phyloP scores from a whole-genome alignment of 768 basidiomycete genomes.

The Kondoa malvinella region DNA sequence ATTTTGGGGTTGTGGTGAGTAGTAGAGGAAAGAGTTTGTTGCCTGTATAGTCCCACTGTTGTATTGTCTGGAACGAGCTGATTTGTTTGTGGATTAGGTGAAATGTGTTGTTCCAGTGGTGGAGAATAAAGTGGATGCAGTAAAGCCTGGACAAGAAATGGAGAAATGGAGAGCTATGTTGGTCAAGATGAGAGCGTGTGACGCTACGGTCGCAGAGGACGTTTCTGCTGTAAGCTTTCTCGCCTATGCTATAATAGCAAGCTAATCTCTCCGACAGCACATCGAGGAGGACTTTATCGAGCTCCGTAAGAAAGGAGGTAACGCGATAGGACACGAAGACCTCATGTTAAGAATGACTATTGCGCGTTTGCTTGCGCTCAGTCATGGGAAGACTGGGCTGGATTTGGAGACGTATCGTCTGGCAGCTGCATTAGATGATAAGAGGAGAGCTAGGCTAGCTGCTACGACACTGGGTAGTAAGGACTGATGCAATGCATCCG shows the following conservation, averaged over 20 bases:
- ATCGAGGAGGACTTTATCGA: constrained; percentile 28
- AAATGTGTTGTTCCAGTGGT: constrained; percentile 26
- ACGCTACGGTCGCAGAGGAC: constrained; percentile 21
- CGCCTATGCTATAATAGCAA: neutral
- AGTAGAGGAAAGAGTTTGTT: constrained; percentile 27
- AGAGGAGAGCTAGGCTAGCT: too few relatives aligned
- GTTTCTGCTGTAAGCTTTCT: neutral
- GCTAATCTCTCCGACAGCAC: constrained; percentile 6
- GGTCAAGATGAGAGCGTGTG: constrained; percentile 1
- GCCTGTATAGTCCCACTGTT: constrained; percentile 18
- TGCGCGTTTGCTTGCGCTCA: constrained; percentile 24
- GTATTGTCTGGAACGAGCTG: too few relatives aligned
- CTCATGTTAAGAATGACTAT: constrained; percentile 28
- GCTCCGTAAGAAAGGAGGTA: constrained; percentile 20
- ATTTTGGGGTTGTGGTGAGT: constrained; percentile 25
- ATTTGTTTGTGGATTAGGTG: constrained; percentile 8
- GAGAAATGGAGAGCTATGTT: constrained; percentile 23
- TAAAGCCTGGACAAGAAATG: constrained; percentile 12
- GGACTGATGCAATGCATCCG: too few relatives aligned
- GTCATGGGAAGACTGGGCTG: constrained; percentile 19
- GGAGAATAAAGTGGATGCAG: neutral
- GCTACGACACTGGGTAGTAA: too few relatives aligned
- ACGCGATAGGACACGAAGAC: constrained; percentile 27
- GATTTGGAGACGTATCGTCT: constrained; percentile 20
- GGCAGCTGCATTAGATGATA: constrained; percentile 25